Evolutionary conservation across 805 yeast genomes (phyloP), one percentile per base, ranked within the genome.

Genomic region (Metschnikowia gelsemii): DNA sequence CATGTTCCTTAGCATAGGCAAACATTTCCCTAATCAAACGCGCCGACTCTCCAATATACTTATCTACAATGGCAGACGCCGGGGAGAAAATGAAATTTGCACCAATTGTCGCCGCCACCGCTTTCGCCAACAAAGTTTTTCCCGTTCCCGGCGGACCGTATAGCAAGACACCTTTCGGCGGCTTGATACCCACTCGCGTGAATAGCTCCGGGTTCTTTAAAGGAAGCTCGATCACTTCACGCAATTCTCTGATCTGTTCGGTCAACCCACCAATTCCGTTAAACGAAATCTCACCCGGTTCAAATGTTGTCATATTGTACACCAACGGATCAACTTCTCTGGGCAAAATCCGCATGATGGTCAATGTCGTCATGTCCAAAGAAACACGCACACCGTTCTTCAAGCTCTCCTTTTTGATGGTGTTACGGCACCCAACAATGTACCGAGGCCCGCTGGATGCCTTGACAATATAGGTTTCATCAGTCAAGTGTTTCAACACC

Each of bases 141-240:
- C 99, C 98, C 0, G 99, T 93, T 57, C 99, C 99, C 18, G 99
- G 99, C 5, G 99, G 99, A 6, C 99, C 99, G 61, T 93, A 93
- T 38, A 93, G 74, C 48, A 93, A 71, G 20, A 91, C 98, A 63
- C 98, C 99, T 66, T 93, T 93, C 43, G 99, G 99, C n/a, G 97
- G 96, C 61, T 89, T 89, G 65, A 93, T 93, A 35, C 99, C 99
- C 24, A 93, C 96, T 63, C 99, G 82, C 47, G 86, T 73, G 65
- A 93, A 93, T 55, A 93, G 76, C 67, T 93, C 99, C 2, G 99
- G 99, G 64, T 93, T 93, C 66, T 93, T 93, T 59, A 93, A 76
- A 2, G 99, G 99, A 57, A 93, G 73, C 68, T 93, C 99, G 62
- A 93, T 93, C 43, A 93, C 99, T 70, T 93, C 99, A 64, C 99